Percentiles rank a stretch among this genome's conserved stretches.
Evolutionary conservation across 345 rosid genomes (phyloP).

Genomic region (Reutealis trisperma): DNA sequence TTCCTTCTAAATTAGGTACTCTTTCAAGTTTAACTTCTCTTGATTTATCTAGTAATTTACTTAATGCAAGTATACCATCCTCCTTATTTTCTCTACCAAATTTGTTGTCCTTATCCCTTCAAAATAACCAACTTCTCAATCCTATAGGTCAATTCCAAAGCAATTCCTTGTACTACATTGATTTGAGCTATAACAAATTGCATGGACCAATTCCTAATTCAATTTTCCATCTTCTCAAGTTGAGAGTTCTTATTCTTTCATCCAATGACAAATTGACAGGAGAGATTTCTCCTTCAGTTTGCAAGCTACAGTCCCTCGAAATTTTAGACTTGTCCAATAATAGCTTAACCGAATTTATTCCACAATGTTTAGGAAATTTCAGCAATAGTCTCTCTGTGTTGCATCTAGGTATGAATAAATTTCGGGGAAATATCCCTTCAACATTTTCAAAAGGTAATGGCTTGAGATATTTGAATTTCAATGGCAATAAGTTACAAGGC

Average conservation of each 20-base stretch:
- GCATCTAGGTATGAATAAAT: not conserved
- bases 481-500: slow-evolving; percentile 18
- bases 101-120: accelerated
- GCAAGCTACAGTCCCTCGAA: not conserved
- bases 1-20: not conserved
- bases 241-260: not conserved
- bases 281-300: not conserved
- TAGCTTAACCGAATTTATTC: not conserved
- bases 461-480: not conserved
- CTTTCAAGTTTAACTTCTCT: not conserved
- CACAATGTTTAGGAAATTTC: not conserved
- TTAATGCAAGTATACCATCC: not conserved
- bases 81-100: not conserved
- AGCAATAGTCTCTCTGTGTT: not conserved
- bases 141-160: too few relatives aligned
- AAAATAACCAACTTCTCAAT: not conserved
- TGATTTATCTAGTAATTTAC: not conserved
- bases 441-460: not conserved
- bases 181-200: slow-evolving; percentile 13
- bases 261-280: not conserved
- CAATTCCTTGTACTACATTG: not conserved
- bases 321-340: not conserved
- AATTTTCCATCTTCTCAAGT: not conserved
- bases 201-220: slow-evolving; percentile 23
- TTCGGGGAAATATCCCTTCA: not conserved